Base-by-base conservation (phyloP, 73 alveolate species). In the Paramecium bursaria region DNA sequence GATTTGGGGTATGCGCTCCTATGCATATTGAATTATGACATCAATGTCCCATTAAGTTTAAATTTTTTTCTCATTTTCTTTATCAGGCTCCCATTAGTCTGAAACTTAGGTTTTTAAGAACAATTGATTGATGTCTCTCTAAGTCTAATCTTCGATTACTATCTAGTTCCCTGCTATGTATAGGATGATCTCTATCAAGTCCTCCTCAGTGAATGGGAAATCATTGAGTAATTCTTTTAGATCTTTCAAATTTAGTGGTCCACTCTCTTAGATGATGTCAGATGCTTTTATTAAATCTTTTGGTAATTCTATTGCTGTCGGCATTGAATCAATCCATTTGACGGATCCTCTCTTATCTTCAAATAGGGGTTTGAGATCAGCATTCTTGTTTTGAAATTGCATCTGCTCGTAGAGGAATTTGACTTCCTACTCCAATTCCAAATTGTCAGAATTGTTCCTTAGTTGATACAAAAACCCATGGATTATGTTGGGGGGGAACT, bases 301-400 rank as follows among this genome's bases (percentile, higher is more conserved):
- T 31, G 82, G 82, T 3, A 67, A 39, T n/a, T 67, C 82, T 10
- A 67, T 42, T 9, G 17, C 44, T 3, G 27, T 14, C 10, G 82
- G 55, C 49, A 25, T 47, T 47, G 21, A 67, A 25, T 67, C 33
- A 53, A 67, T 42, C 33, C 49, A 39, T 39, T 39, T 39, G 11
- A 39, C 49, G 11, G 49, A 39, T 39, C 44, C 33, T 47, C 44
- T 67, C 50, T 67, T 67, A 19, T 67, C 82, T 19, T 67, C 82
- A 67, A 39, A 67, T 25, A 67, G 27, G 50, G 50, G 35, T 67
- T 67, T 67, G 14, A 67, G 21, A 31, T 67, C 57, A 9, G 82
- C 47, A 7, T 33, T 6, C 27, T 42, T 31, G 22, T 14, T 67
- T 11, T 33, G n/a, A n/a, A n/a, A 25, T 67, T 39, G 15, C 1